Evolutionary conservation across 371 early-diverging fungal species (phyloP), one percentile per base, ranked within the genome.

Genomic region (Actinomortierella wolfii): DNA sequence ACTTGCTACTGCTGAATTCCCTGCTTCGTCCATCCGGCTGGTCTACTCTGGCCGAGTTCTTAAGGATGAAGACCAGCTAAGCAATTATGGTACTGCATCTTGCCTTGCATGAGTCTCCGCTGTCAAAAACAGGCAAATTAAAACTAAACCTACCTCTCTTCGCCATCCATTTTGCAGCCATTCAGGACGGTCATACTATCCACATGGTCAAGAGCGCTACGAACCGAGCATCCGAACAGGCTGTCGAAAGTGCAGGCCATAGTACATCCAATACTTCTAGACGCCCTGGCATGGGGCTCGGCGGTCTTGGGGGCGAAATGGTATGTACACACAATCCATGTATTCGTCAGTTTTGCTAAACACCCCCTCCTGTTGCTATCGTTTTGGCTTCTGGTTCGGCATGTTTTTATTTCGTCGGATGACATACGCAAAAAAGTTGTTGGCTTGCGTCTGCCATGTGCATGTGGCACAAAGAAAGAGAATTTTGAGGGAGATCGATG

Each of bases 41-140:
- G 89, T 93, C 51, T 86, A 86, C 61, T 86, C 87, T 34, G 91
- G 92, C 57, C 68, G 83, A 51, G 87, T 92, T 44, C 68, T 93
- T 21, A 87, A 85, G 67, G 90, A 92, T 79, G 86, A 85, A 54
- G 86, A 86, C 53, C 64, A 69, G 24, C 79, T 88, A 25, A 78
- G 64, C 24, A 51, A 73, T n/a, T 90, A 84, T 59, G 77, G 89
- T 86, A 84, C 78, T 82, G 79, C 57, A 64, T 57, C 68, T 64
- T 40, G 13, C 47, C 44, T 18, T 44, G 18, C 26, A 2, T 51
- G 17, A 18, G 39, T 51, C 53, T 1, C 9, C 7, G 21, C 39
- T 8, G 24, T 2, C 17, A 43, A 28, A 45, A 39, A n/a, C n/a
- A n/a, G n/a, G n/a, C n/a, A n/a, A n/a, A n/a, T n/a, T n/a, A n/a